A percentile compares a stretch with the other conserved stretches of the same genome.
These are phyloP conservation scores for Wickerhamomyces bovis DNA, from an alignment of 805 yeast genomes.

Conservation along the genomic window DNA sequence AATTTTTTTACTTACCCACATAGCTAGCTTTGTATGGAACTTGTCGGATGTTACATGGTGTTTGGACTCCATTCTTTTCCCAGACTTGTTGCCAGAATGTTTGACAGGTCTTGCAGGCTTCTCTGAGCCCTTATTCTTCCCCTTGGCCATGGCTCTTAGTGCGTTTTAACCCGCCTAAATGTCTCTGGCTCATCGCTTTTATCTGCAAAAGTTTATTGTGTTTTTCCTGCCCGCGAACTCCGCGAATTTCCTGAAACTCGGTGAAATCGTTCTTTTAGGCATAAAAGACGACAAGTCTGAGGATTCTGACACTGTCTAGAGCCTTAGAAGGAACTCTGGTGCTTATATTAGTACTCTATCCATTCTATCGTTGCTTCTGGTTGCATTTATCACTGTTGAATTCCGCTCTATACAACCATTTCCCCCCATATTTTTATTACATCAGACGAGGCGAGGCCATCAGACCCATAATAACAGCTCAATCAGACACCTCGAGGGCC, in stretches of 20 bases:
- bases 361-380: too few species aligned
- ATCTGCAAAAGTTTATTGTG: background rate
- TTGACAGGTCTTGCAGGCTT: conserved; percentile 39
- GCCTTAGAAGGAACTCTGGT: background rate
- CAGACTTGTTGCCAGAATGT: conserved; percentile 51
- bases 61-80: conserved; percentile 34
- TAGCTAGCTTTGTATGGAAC: conserved; percentile 83
- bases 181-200: background rate
- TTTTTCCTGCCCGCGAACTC: background rate
- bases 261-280: background rate
- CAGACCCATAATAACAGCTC: background rate
- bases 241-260: background rate
- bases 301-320: background rate
- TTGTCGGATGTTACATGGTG: conserved; percentile 25
- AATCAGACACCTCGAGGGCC: background rate
- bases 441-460: background rate
- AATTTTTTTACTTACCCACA: conserved; percentile 53
- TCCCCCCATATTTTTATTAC: too few species aligned
- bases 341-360: too few species aligned
- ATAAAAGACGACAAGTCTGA: background rate
- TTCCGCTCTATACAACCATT: too few species aligned
- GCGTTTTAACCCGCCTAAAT: background rate
- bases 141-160: conserved; percentile 28
- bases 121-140: conserved; percentile 43
- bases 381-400: too few species aligned